Percentiles rank a stretch among this genome's conserved stretches.
Conservation (phyloP, 139 green algal species). For the Mesostigma viride region DNA sequence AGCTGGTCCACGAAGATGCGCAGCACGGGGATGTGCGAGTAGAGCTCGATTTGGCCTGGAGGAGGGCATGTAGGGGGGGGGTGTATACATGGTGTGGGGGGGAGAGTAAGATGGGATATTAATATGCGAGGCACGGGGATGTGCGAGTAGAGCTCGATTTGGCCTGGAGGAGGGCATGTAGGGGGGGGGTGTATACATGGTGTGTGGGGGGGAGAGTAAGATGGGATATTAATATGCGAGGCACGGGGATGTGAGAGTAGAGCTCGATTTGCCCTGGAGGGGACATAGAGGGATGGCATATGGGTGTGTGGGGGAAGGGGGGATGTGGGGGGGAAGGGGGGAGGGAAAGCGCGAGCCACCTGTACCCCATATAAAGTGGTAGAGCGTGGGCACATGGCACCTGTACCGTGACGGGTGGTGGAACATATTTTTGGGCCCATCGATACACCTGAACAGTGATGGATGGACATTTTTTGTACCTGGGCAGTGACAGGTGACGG, state of each 20-base stretch:
- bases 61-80: background rate
- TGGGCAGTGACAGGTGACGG: too few relatives aligned
- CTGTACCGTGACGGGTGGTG: too few relatives aligned
- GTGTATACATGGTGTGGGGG: too few relatives aligned
- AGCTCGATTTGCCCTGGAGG: constrained; percentile 92
- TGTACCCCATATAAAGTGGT: too few relatives aligned
- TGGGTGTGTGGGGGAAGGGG: background rate
- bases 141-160: constrained; percentile 98
- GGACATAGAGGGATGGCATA: background rate
- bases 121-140: constrained; percentile 70
- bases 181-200: too few relatives aligned
- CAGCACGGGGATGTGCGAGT: constrained; percentile 81
- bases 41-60: constrained; percentile 96
- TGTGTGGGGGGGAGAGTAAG: too few relatives aligned
- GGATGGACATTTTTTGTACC: too few relatives aligned
- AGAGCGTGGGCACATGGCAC: too few relatives aligned
- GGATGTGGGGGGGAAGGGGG: background rate
- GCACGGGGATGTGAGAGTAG: constrained; percentile 81
- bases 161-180: constrained; percentile 46
- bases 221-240: constrained; percentile 73
- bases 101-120: constrained; percentile 76
- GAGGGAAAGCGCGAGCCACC: background rate
- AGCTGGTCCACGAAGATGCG: constrained; percentile 75
- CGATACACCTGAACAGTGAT: too few relatives aligned
- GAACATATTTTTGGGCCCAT: too few relatives aligned